These are phyloP conservation scores for Delonix regia DNA, from an alignment of 306 rosid genomes.

Conservation along the genomic window DNA sequence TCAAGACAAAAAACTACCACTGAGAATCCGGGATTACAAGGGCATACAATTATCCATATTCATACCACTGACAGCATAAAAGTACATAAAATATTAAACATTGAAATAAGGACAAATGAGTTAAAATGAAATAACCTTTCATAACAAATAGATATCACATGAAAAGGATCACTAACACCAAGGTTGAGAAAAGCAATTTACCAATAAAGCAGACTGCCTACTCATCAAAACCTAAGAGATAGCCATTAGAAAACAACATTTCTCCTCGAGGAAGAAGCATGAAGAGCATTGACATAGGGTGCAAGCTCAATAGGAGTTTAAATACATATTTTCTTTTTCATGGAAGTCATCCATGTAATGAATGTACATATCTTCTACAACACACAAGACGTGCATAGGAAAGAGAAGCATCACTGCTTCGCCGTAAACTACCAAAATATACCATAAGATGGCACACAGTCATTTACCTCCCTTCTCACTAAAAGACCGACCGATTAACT, in stretches of 20 bases:
- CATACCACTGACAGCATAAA: background rate
- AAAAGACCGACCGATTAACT: background rate
- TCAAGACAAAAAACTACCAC: background rate
- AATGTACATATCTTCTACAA: background rate
- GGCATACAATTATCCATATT: background rate
- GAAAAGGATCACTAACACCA: background rate
- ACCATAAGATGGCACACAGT: background rate
- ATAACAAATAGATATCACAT: background rate
- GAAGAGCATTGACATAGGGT: background rate
- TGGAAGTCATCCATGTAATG: background rate
- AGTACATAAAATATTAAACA: background rate
- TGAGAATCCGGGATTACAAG: background rate
- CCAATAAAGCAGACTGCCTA: background rate
- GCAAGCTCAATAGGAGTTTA: background rate
- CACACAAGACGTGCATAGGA: background rate
- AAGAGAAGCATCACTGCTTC: background rate
- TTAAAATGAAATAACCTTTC: background rate
- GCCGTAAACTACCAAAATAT: background rate
- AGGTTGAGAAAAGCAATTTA: too few species aligned
- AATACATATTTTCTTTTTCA: background rate
- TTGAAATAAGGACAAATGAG: background rate
- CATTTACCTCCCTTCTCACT: background rate
- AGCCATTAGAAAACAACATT: background rate
- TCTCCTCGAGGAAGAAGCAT: background rate
- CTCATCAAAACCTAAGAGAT: background rate